phyloP scores from a whole-genome alignment of 805 yeast genomes.

The Millerozyma acaciae region DNA sequence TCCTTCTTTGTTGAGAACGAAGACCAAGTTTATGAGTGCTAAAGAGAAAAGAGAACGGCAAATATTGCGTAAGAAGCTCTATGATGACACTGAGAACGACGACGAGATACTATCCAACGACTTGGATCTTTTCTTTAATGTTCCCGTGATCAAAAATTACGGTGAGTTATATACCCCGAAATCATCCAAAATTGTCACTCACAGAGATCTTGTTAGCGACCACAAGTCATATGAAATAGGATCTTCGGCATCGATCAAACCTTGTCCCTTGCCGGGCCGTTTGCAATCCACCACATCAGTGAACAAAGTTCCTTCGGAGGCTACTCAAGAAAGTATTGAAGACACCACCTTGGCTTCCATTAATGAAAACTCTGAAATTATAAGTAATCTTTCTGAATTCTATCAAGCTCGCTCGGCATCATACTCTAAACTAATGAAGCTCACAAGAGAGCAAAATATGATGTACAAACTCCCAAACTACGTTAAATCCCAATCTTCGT shows the following conservation, averaged over 20 bases:
- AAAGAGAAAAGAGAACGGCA: slow-evolving; percentile 37
- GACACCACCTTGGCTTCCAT: slow-evolving; percentile 17
- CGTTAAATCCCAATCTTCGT: slow-evolving; percentile 35
- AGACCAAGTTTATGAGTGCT: slow-evolving; percentile 30
- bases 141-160: slow-evolving; percentile 37
- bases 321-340: neutral
- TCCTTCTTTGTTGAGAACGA: slow-evolving; percentile 26
- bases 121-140: slow-evolving; percentile 40
- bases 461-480: slow-evolving; percentile 35
- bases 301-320: slow-evolving; percentile 2
- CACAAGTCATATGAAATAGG: slow-evolving; percentile 21
- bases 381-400: slow-evolving; percentile 34
- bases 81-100: slow-evolving; percentile 40
- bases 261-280: slow-evolving; percentile 31
- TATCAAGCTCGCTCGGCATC: slow-evolving; percentile 35
- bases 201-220: slow-evolving; percentile 23
- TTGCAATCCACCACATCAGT: slow-evolving; percentile 9
- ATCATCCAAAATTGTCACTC: slow-evolving; percentile 17
- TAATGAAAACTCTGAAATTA: slow-evolving; percentile 22
- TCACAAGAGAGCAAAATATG: slow-evolving; percentile 28
- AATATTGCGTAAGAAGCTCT: slow-evolving; percentile 33
- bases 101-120: slow-evolving; percentile 37
- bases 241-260: slow-evolving; percentile 18
- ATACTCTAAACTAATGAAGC: slow-evolving; percentile 27
- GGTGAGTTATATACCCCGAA: slow-evolving; percentile 26